Base-by-base conservation (phyloP, 441 rosid species). In the Gossypium davidsonii region DNA sequence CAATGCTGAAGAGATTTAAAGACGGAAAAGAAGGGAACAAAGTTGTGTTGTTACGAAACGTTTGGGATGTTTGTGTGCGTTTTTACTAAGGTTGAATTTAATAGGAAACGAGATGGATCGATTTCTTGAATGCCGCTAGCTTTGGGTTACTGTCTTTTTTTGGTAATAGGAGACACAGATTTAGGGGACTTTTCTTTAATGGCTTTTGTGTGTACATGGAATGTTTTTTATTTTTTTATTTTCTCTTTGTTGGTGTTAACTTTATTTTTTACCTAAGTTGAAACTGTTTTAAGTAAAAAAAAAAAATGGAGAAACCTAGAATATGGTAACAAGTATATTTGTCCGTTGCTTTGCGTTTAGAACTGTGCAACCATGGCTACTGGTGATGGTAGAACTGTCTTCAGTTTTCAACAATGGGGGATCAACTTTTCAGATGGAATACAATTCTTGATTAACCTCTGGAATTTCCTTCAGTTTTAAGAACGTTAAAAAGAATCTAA, bases 41-140 rank as follows among this genome's bases (percentile, higher is more conserved):
- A 59, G 14, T 21, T 59, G 37, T 59, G 37, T 28, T n/a, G 66
- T 73, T 62, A 31, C 74, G 23, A 25, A 39, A 15, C 1, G 44
- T 10, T 64, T 44, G 49, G n/a, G 51, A 4, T 20, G 14, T 9
- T 17, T 59, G 18, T 69, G 39, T 25, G 58, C 4, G 15, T 11
- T 46, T 46, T 46, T 46, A 46, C 52, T 2, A 48, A 46, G 48
- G 73, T n/a, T 53, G 63, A 62, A 78, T 25, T 62, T 55, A 70
- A 71, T n/a, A 12, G 60, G 52, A 67, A 3, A 46, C 39, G 39
- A 51, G 21, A 15, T 51, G 56, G 15, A 15, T 51, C 39, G 39
- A 34, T 34, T 34, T 65, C 76, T 31, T 23, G 52, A 75, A 72
- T 55, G 59, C 63, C 58, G 15, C 65, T 73, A 42, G 70, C 73